Conservation (phyloP, 495 filamentous ascomycete species). For the Lophiostoma macrostomum region DNA sequence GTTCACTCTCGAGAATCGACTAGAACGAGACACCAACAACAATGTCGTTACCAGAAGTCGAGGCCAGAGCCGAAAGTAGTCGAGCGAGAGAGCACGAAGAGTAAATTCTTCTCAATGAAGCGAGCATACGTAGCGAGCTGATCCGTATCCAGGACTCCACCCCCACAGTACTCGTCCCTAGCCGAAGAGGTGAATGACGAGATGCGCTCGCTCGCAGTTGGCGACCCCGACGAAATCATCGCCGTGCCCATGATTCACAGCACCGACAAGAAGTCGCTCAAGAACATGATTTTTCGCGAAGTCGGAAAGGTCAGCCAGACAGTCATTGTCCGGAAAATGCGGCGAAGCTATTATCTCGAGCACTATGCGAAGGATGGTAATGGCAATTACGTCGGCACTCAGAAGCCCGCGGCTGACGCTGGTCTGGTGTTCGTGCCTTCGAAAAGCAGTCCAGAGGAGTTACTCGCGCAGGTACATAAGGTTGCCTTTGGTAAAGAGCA, state of each 20-base stretch:
- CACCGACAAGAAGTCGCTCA: conserved; percentile 19
- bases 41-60: no score
- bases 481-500: conserved; percentile 27
- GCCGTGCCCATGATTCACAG: conserved; percentile 25
- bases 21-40: no score
- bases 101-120: no score
- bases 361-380: conserved; percentile 28
- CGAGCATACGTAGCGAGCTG: no score
- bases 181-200: conserved; percentile 7
- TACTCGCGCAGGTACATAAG: conserved; percentile 24
- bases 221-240: conserved; percentile 26
- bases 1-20: no score
- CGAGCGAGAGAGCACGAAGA: neutral
- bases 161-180: neutral
- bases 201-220: conserved; percentile 13
- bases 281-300: conserved; percentile 2
- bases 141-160: conserved; percentile 3
- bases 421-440: conserved; percentile 24
- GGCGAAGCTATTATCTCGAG: conserved; percentile 20
- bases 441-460: conserved; percentile 28
- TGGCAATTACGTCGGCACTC: conserved; percentile 29
- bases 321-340: conserved; percentile 30
- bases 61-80: no score
- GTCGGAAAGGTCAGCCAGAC: neutral
- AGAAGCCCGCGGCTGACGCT: conserved; percentile 23